Conservation (phyloP, 2,329 filamentous ascomycete genomes). For the Blastomyces percursus region DNA sequence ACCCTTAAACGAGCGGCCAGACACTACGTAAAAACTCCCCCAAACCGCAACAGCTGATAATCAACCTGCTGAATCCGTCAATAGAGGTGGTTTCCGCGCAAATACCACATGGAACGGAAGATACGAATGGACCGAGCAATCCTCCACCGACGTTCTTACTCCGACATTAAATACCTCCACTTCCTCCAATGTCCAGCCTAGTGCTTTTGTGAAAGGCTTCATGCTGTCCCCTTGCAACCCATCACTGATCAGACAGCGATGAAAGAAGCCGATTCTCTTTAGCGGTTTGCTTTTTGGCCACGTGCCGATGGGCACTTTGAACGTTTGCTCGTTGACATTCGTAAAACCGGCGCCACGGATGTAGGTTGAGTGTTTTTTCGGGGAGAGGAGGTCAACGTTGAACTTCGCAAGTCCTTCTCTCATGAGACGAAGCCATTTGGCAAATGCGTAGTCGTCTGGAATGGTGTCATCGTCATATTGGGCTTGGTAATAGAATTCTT, state of each 20-base stretch:
- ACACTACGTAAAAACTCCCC: not conserved
- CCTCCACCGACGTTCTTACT: not conserved
- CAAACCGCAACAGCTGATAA: not conserved
- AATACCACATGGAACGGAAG: not conserved
- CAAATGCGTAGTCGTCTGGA: constrained; percentile 13
- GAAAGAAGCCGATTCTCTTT: constrained; percentile 4
- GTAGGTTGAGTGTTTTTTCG: constrained; percentile 17
- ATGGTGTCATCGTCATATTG: constrained; percentile 15
- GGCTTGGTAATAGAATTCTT: constrained; percentile 17
- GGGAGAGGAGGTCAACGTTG: constrained; percentile 19
- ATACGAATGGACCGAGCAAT: constrained; percentile 2
- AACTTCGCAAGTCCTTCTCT: constrained; percentile 13
- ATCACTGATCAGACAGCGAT: constrained; percentile 2
- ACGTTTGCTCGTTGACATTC: constrained; percentile 32
- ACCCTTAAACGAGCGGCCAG: not conserved
- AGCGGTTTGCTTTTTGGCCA: constrained; percentile 28
- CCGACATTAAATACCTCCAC: constrained; percentile 1
- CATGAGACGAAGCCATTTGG: constrained; percentile 12
- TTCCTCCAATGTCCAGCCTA: constrained; percentile 2
- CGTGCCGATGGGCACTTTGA: constrained; percentile 33
- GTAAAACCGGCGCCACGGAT: constrained; percentile 34
- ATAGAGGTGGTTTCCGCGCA: not conserved
- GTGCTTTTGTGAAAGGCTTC: not conserved
- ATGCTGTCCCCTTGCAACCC: constrained; percentile 2
- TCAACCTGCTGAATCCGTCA: not conserved